Base-by-base conservation (phyloP, 129 eudicot species). In the Flaveria trinervia region DNA sequence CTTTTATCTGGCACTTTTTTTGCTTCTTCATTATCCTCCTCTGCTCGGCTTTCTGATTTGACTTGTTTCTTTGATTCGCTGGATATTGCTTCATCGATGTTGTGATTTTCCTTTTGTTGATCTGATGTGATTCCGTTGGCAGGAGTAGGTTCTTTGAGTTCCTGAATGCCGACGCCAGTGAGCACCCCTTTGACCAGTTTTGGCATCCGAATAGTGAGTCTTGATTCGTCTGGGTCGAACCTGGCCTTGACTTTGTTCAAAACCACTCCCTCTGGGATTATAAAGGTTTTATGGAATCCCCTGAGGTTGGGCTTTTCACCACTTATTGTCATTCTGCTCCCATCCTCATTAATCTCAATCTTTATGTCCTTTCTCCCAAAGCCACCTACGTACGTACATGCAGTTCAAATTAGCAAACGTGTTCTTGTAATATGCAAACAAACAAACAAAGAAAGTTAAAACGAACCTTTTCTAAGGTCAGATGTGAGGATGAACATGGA, bases 281-380 rank as follows among this genome's bases (percentile, higher is more conserved):
- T 80, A 77, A 86, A 89, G 33, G 76, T 77, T 74, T 84, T 89
- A 15, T 65, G 75, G 56, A 86, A 86, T 11, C 41, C 41, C 81
- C 56, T 73, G 2, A 13, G 33, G 39, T 43, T 55, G 39, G 77
- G 78, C 15, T 79, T 83, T 79, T 89, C 86, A 33, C 89, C 89
- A 14, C 82, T 80, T 55, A 89, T 60, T 17, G 74, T 77, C 33
- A 89, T 86, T 50, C 60, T 71, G 45, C 72, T 84, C 68, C 95
- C 95, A 50, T 85, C 91, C 50, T 86, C 87, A 30, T 86, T 86
- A 75, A 89, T 89, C 76, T 89, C 95, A 44, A 89, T 87, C 74
- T 83, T 89, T 74, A 89, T 81, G 77, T 84, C 74, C 41, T 52
- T 25, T 75, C 81, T 80, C 62, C 17, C 80, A 61, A 84, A 89